Evolutionary conservation across 345 rosid genomes (phyloP).

Genomic region (Eutrema heterophyllum): DNA sequence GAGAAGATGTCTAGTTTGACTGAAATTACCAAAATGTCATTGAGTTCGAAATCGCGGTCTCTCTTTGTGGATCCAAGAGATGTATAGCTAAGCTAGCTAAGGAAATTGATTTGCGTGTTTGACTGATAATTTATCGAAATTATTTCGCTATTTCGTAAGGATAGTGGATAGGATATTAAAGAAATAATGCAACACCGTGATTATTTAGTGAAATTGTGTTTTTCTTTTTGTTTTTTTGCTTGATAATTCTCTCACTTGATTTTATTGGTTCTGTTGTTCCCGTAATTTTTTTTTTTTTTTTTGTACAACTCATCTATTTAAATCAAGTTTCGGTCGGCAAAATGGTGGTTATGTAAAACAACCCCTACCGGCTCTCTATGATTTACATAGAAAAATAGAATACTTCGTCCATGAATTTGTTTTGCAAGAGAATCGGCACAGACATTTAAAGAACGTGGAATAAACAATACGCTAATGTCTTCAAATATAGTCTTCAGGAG

Average conservation of each 20-base stretch:
- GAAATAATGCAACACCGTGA: neutral
- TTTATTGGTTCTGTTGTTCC: neutral
- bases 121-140: neutral
- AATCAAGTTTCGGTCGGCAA: too few species aligned
- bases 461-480: too few species aligned
- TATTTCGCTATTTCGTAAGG: neutral
- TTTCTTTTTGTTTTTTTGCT: too few species aligned
- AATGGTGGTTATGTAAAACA: too few species aligned
- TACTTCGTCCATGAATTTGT: too few species aligned
- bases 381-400: too few species aligned
- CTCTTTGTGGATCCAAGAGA: slow-evolving; percentile 93
- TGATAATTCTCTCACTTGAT: neutral
- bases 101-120: neutral
- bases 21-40: slow-evolving; percentile 23
- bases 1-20: slow-evolving; percentile 18
- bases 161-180: neutral
- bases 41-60: slow-evolving; percentile 26
- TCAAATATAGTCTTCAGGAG: too few species aligned
- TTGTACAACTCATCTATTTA: too few species aligned
- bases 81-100: slow-evolving; percentile 30
- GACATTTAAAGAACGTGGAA: too few species aligned
- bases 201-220: neutral
- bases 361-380: too few species aligned
- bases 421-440: too few species aligned
- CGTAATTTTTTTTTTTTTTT: too few species aligned